These are phyloP conservation scores for Babesia caballi DNA, from an alignment of 169 alveolate species.

Conservation along the genomic window DNA sequence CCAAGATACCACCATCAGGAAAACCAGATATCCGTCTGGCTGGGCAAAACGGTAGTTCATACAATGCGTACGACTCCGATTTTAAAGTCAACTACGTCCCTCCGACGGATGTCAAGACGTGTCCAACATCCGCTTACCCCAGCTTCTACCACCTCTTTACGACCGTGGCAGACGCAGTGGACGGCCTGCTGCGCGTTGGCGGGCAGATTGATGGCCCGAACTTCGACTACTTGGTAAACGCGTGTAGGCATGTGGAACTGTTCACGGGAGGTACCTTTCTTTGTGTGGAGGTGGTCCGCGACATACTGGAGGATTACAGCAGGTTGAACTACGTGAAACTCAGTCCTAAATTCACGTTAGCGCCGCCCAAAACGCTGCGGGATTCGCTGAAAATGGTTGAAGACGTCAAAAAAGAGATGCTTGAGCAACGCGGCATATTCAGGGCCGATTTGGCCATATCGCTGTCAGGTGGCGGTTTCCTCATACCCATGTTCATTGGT, in stretches of 20 bases:
- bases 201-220: neutral
- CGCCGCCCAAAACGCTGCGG: neutral
- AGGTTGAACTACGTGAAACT: neutral
- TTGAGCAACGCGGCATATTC: neutral
- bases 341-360: neutral
- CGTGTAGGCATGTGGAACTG: constrained; percentile 3
- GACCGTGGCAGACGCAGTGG: constrained; percentile 10
- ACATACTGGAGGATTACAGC: constrained; percentile 2
- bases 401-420: neutral
- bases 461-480: constrained; percentile 71
- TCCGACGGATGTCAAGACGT: neutral
- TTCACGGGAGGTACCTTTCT: neutral
- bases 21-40: neutral
- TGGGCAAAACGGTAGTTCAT: neutral
- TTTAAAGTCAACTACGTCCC: neutral
- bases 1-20: neutral
- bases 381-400: neutral
- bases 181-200: neutral
- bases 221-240: neutral
- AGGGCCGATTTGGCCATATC: constrained; percentile 58
- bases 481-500: constrained; percentile 68
- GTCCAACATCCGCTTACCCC: neutral
- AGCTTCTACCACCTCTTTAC: constrained; percentile 9
- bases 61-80: constrained; percentile 10
- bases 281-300: neutral